Percentiles rank a stretch among this genome's conserved stretches.
Conservation (phyloP, 345 rosid genomes). For the Eutrema yunnanense region DNA sequence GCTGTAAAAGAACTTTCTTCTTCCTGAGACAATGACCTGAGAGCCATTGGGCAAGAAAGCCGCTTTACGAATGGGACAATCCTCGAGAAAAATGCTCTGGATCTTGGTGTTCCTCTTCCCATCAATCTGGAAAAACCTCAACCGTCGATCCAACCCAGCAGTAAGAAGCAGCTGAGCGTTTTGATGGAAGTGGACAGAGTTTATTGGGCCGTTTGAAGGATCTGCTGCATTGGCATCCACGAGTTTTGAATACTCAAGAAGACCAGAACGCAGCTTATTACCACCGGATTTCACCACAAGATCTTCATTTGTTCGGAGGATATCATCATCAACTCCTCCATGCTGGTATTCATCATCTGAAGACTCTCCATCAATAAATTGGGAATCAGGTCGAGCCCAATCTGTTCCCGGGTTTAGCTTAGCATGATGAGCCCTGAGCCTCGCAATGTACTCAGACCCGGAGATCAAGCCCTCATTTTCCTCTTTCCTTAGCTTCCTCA, state of each 20-base stretch:
- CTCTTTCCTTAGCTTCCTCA: conserved; percentile 86
- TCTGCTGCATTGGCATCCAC: conserved; percentile 84
- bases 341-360: conserved; percentile 33
- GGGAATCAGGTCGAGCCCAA: conserved; percentile 63
- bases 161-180: conserved; percentile 82
- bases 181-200: conserved; percentile 81
- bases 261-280: conserved; percentile 55
- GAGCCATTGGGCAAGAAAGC: conserved; percentile 84
- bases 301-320: conserved; percentile 70
- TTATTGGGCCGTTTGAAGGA: conserved; percentile 61
- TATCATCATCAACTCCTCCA: conserved; percentile 49
- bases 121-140: conserved; percentile 86
- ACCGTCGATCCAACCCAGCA: conserved; percentile 66
- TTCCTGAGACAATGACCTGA: conserved; percentile 82
- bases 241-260: conserved; percentile 74
- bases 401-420: conserved; percentile 86
- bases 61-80: conserved; percentile 77
- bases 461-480: conserved; percentile 66
- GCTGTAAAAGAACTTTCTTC: conserved; percentile 88
- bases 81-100: conserved; percentile 81
- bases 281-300: conserved; percentile 62
- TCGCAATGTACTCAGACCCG: conserved; percentile 64
- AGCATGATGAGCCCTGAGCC: conserved; percentile 80
- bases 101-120: conserved; percentile 87
- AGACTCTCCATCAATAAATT: conserved; percentile 12